Evolutionary conservation across 176 grass and related monocot species (phyloP).

Genomic region (Juncus inflexus): DNA sequence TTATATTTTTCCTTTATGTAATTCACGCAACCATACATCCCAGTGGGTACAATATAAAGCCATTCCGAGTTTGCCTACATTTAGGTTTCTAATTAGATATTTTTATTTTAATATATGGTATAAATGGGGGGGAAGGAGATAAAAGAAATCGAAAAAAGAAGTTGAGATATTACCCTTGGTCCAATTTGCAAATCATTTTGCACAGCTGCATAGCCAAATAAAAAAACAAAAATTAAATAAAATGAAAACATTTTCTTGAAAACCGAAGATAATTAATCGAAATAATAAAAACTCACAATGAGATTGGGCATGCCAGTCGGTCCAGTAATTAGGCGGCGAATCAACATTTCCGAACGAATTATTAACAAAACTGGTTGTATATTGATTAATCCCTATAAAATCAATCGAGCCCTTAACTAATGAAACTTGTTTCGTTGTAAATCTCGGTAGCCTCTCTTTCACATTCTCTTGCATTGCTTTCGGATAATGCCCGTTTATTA

Average conservation of each 20-base stretch:
- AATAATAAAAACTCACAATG: slow-evolving; percentile 36
- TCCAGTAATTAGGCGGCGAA: slow-evolving; percentile 42
- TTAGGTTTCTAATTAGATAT: too few relatives aligned
- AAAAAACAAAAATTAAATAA: too few relatives aligned
- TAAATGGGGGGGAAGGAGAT: not conserved
- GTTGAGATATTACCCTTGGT: too few relatives aligned
- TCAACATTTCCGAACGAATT: slow-evolving; percentile 30
- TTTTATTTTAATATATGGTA: too few relatives aligned
- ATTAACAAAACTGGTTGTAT: slow-evolving; percentile 63
- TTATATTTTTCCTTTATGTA: slow-evolving; percentile 22
- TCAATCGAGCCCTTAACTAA: slow-evolving; percentile 75
- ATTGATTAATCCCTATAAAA: slow-evolving; percentile 65
- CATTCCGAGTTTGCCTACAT: not conserved
- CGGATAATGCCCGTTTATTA: slow-evolving; percentile 46
- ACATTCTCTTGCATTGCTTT: slow-evolving; percentile 48
- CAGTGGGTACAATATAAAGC: slow-evolving; percentile 6
- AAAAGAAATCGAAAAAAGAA: too few relatives aligned
- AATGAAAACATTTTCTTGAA: too few relatives aligned
- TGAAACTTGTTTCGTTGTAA: slow-evolving; percentile 44
- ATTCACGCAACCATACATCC: slow-evolving; percentile 3
- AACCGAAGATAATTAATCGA: too few relatives aligned
- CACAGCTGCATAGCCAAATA: not conserved
- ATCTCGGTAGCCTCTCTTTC: slow-evolving; percentile 44
- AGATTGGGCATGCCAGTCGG: slow-evolving; percentile 59
- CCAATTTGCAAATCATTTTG: too few relatives aligned